Evolutionary conservation across 139 green algal species (phyloP).

Genomic region (Coelastrella sp.): DNA sequence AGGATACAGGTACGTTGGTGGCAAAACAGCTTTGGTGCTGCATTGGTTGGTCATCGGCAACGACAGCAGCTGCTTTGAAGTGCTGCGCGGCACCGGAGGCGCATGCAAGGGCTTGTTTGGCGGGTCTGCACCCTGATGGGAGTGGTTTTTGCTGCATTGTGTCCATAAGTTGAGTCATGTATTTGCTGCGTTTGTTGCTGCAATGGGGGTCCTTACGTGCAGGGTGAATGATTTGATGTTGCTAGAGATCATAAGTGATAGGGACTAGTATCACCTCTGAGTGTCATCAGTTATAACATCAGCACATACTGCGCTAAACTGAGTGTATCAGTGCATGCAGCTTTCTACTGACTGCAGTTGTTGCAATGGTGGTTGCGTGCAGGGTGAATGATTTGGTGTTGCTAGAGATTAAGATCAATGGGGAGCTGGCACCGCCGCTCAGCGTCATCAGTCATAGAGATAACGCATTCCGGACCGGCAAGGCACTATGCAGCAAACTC

Average conservation of each 20-base stretch:
- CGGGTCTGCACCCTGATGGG: no score
- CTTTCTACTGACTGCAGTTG: background rate
- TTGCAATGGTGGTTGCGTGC: slow-evolving; percentile 28
- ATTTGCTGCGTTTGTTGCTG: background rate
- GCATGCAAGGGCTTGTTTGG: no score
- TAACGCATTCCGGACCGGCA: slow-evolving; percentile 48
- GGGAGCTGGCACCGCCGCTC: slow-evolving; percentile 88
- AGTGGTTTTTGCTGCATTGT: no score
- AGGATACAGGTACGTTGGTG: slow-evolving; percentile 73
- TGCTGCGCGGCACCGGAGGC: no score
- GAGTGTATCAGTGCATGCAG: no score
- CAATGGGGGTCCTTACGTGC: slow-evolving; percentile 31
- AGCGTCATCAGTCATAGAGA: slow-evolving; percentile 88
- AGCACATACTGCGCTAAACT: no score
- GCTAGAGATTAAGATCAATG: slow-evolving; percentile 95
- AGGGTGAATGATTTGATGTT: slow-evolving; percentile 91
- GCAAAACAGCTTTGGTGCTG: background rate
- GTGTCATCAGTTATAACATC: slow-evolving; percentile 79
- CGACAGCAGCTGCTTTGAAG: no score
- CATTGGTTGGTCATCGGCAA: no score
- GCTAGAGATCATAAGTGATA: slow-evolving; percentile 94
- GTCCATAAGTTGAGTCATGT: no score
- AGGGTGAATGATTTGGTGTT: slow-evolving; percentile 92
- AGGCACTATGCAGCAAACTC: slow-evolving; percentile 86
- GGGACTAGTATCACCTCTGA: slow-evolving; percentile 89